phyloP scores from a whole-genome alignment of 352 stramenopile species.

The Phytophthora capsici region DNA sequence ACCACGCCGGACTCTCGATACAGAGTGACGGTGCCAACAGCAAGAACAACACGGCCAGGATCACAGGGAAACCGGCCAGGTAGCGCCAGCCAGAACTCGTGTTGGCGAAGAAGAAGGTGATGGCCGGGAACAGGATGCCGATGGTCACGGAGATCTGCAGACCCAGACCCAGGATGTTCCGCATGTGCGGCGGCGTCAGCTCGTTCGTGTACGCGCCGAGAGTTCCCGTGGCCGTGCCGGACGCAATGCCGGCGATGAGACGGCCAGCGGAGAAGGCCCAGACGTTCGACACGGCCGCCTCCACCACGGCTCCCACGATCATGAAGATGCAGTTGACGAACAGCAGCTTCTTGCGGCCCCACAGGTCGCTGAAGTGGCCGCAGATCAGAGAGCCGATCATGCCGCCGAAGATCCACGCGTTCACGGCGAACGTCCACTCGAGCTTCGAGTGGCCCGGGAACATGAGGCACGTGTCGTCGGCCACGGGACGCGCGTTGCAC shows the following conservation, averaged over 20 bases:
- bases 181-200: too few relatives aligned
- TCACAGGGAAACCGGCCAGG: conserved; percentile 43
- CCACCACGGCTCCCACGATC: conserved; percentile 32
- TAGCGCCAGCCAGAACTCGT: too few relatives aligned
- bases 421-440: conserved; percentile 28
- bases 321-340: conserved; percentile 44
- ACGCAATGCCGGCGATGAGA: too few relatives aligned
- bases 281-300: too few relatives aligned
- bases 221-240: too few relatives aligned
- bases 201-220: too few relatives aligned
- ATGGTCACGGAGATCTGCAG: conserved; percentile 32
- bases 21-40: conserved; percentile 46
- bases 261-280: too few relatives aligned
- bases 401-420: conserved; percentile 56
- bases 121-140: conserved; percentile 27
- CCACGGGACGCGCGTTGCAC: conserved; percentile 32
- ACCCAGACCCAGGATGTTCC: conserved; percentile 23
- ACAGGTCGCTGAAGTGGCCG: conserved; percentile 36
- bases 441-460: conserved; percentile 20
- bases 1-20: conserved; percentile 45
- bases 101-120: conserved; percentile 25
- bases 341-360: conserved; percentile 33
- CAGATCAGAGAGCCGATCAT: conserved; percentile 54
- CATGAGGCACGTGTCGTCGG: conserved; percentile 16
- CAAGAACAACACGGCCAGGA: too few relatives aligned